A percentile compares a stretch with the other conserved stretches of the same genome.
phyloP scores from a whole-genome alignment of 352 stramenopile genomes.

The Saprolegnia parasitica region DNA sequence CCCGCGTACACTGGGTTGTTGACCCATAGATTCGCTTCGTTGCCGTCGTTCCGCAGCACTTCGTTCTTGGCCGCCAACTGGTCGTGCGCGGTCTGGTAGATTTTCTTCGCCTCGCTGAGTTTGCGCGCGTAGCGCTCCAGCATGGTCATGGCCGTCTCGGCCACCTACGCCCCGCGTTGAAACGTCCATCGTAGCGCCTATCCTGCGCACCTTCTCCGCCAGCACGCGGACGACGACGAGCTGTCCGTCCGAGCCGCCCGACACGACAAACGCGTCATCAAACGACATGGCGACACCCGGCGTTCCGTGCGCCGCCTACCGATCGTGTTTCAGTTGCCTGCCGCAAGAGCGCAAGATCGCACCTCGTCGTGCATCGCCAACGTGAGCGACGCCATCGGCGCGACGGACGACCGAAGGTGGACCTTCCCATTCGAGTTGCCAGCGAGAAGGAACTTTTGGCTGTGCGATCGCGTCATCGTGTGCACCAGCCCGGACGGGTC shows the following conservation, averaged over 20 bases:
- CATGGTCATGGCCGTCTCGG: slow-evolving; percentile 39
- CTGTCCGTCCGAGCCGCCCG: slow-evolving; percentile 65
- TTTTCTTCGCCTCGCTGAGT: slow-evolving; percentile 40
- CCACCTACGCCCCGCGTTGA: slow-evolving; percentile 31
- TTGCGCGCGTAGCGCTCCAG: slow-evolving; percentile 38
- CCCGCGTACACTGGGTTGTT: slow-evolving; percentile 23
- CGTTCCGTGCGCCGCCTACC: slow-evolving; percentile 21
- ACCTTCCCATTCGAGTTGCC: slow-evolving; percentile 77
- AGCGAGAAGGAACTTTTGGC: slow-evolving; percentile 65
- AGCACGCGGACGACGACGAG: slow-evolving; percentile 64
- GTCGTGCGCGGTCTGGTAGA: slow-evolving; percentile 19
- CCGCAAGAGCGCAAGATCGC: slow-evolving; percentile 10
- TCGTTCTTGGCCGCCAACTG: slow-evolving; percentile 24
- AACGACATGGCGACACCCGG: slow-evolving; percentile 59
- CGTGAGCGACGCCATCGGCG: slow-evolving; percentile 62
- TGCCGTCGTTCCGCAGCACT: not conserved
- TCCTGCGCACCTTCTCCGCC: slow-evolving; percentile 38
- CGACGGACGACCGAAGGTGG: slow-evolving; percentile 48
- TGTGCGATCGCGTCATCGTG: slow-evolving; percentile 43
- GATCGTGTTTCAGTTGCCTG: no score
- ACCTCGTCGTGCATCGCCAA: slow-evolving; percentile 73
- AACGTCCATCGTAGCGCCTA: not conserved
- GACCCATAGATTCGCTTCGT: not conserved
- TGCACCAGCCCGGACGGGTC: not conserved
- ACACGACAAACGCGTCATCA: slow-evolving; percentile 78